Evolutionary conservation across 257 asterid genomes (phyloP), one percentile per base, ranked within the genome.

Genomic region (Phtheirospermum japonicum): DNA sequence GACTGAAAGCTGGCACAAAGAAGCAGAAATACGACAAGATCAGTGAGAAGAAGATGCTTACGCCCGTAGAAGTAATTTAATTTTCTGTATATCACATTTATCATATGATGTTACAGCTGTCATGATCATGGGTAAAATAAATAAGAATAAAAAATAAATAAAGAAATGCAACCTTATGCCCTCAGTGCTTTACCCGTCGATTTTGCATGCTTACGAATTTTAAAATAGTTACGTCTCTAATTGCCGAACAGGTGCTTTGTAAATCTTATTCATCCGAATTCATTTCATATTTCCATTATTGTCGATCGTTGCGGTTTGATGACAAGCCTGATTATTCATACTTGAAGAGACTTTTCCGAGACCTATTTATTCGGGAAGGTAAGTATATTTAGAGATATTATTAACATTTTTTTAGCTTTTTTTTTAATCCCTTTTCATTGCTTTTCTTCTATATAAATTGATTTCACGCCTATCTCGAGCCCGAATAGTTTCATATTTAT

Each of bases 321-420:
- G 97, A 89, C 79, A 92, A 88, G 76, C 98, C 98, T 31, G 98
- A 92, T 77, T 92, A 89, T 80, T 81, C 96, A 54, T 92, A 92
- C 87, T 77, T 92, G 78, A 92, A 86, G 85, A 86, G 97, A 68
- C 95, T 92, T 59, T 92, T 92, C 79, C 83, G 95, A 4, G 98
- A 92, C 65, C 85, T 89, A 18, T 92, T 89, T 75, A 86, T 92
- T 79, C 86, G 97, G 63, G 98, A 92, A 79, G 97, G 98, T 85
- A 67, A 48, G n/a, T 18, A 20, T 59, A 13, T 32, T 36, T n/a
- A 40, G 11, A 42, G 48, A 16, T 54, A 33, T 40, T 39, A 30
- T 6, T 7, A 48, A 59, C 7, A 16, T 5, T 28, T 7, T 43
- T n/a, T n/a, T n/a, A n/a, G n/a, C n/a, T n/a, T 39, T 2, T 52